A percentile compares a stretch with the other conserved stretches of the same genome.
phyloP scores from a whole-genome alignment of 2,329 filamentous ascomycete species.

The Fusarium brevicatenulatum region DNA sequence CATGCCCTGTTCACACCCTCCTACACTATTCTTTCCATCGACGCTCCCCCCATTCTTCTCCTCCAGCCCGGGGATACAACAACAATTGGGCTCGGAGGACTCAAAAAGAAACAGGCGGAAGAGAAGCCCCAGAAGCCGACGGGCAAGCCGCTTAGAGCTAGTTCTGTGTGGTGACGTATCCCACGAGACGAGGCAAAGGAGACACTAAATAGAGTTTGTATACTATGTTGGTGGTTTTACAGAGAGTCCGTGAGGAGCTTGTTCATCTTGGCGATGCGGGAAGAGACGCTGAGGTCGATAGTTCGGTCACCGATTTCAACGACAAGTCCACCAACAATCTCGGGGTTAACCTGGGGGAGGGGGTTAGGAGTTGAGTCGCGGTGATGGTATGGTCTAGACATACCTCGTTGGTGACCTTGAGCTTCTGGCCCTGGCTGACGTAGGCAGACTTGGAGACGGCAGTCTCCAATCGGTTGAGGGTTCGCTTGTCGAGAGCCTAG shows the following conservation, averaged over 20 bases:
- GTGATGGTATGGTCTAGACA: conserved; percentile 38
- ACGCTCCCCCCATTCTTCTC: conserved; percentile 33
- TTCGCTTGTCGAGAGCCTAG: conserved; percentile 87
- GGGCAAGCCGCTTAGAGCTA: conserved; percentile 11
- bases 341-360: conserved; percentile 80
- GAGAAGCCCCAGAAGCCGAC: conserved; percentile 30
- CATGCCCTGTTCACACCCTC: conserved; percentile 43
- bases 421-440: conserved; percentile 91
- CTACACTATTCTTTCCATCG: conserved; percentile 48
- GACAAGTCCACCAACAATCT: conserved; percentile 91
- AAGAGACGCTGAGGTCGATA: conserved; percentile 95
- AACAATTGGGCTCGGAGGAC: conserved; percentile 23
- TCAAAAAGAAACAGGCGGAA: conserved; percentile 28
- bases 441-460: conserved; percentile 91
- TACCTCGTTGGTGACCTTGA: conserved; percentile 95
- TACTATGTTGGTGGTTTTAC: conserved; percentile 69
- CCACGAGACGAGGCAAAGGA: conserved; percentile 39
- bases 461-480: conserved; percentile 83
- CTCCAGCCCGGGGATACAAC: conserved; percentile 30
- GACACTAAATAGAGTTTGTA: conserved; percentile 42
- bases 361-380: conserved; percentile 15
- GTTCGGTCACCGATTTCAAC: conserved; percentile 98
- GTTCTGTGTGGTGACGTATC: conserved; percentile 14
- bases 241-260: conserved; percentile 96
- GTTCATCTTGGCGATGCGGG: conserved; percentile 98